These are phyloP conservation scores for Nannizziopsis arthrosporioides DNA, from an alignment of 2,329 filamentous ascomycete species.

Conservation along the genomic window DNA sequence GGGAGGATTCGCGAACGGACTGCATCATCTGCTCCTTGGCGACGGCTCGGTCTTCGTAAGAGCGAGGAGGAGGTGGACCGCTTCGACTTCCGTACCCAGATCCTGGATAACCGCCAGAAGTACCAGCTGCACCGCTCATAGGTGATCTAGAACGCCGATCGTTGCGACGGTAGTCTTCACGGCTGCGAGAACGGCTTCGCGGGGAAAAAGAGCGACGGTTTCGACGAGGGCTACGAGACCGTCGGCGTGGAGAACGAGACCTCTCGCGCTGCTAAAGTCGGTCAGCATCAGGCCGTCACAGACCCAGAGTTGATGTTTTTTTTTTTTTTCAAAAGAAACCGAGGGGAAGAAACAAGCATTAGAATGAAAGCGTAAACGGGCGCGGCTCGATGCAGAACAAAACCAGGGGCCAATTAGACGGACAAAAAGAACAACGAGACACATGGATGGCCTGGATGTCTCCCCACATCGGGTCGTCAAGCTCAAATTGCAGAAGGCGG, in stretches of 20 bases:
- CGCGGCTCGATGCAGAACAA: not conserved
- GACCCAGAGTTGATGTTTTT: slow-evolving; percentile 3
- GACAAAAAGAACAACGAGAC: not conserved
- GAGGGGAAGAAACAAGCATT: no score
- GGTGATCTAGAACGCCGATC: slow-evolving; percentile 73
- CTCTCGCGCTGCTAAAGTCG: slow-evolving; percentile 58
- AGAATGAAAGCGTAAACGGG: not conserved
- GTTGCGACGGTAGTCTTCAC: slow-evolving; percentile 64
- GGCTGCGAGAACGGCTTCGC: slow-evolving; percentile 65
- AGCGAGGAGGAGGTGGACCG: slow-evolving; percentile 55
- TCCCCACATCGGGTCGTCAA: not conserved
- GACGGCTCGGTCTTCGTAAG: slow-evolving; percentile 68
- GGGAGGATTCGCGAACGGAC: slow-evolving; percentile 82
- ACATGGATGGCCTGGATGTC: not conserved
- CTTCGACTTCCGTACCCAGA: slow-evolving; percentile 47
- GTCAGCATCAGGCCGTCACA: slow-evolving; percentile 26
- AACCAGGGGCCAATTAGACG: not conserved
- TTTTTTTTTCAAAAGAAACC: not conserved
- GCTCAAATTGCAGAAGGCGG: slow-evolving; percentile 7
- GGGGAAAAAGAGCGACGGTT: slow-evolving; percentile 68
- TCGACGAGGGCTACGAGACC: slow-evolving; percentile 72
- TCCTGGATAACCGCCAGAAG: slow-evolving; percentile 59
- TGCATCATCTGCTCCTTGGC: slow-evolving; percentile 95
- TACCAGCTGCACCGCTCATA: slow-evolving; percentile 61
- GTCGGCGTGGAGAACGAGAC: slow-evolving; percentile 51